Base-by-base conservation (phyloP, 2,329 filamentous ascomycete genomes). In the Pseudogymnoascus sp. region DNA sequence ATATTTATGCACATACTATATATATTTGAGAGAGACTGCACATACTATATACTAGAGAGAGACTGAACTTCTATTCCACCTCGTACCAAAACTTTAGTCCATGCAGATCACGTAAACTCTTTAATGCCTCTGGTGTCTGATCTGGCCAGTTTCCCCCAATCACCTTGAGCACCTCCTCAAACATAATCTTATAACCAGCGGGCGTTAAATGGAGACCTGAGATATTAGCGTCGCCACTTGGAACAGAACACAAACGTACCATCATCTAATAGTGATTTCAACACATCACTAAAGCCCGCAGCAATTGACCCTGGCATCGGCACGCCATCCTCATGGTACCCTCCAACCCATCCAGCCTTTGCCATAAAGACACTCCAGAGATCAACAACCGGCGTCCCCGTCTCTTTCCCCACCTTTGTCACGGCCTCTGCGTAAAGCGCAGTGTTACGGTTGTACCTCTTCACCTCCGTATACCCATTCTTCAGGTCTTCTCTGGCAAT, bases 301-400 rank as follows among this genome's bases (percentile, higher is more conserved):
- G 63, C 64, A 23, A 63, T 62, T 2, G 61, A 62, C 3, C 69
- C 69, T 7, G 66, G 65, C 64, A 33, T 53, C 42, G 28, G 61
- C 9, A 62, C 62, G 15, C 42, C 62, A 21, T 64, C 15, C 21
- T 50, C n/a, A 19, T 38, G 19, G 28, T 65, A 62, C 9, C 65
- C 65, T 19, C 50, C 60, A 21, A 65, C 67, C 66, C 67, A 69
- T 1, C 69, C 69, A 7, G 74, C 92, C 82, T 83, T 80, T 63
- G 83, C 80, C 87, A 96, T 90, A 69, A 96, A 83, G 0, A 84
- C 84, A 66, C 84, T 82, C 85, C 90, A 95, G 1, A 97, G 79
- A 74, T 97, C 91, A 15, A 96, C 77, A 1, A 93, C 83, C 0
- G 84, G 80, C 1, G 93, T 68, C 4, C 75, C 63, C 3, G 47